These are phyloP conservation scores for Eucalyptus brandiana DNA, from an alignment of 345 rosid species.

Conservation along the genomic window DNA sequence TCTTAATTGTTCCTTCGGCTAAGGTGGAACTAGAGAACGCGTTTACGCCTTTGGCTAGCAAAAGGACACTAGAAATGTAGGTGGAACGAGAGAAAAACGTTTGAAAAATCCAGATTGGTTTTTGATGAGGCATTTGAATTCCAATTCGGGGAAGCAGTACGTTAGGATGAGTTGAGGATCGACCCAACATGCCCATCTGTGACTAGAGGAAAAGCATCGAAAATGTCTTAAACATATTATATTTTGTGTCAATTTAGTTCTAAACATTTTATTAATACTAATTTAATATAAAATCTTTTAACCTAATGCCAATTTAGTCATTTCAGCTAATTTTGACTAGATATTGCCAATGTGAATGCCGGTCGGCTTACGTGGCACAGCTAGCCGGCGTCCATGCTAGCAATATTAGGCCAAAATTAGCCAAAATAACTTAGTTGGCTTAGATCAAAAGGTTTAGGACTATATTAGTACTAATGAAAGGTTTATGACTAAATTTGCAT, in stretches of 20 bases:
- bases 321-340: rapidly evolving
- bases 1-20: too few species aligned
- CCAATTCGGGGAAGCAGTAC: background rate
- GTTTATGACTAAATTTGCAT: rapidly evolving
- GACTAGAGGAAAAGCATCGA: rapidly evolving
- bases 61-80: background rate
- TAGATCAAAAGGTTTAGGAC: rapidly evolving
- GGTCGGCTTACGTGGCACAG: too few species aligned
- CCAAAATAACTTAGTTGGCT: rapidly evolving
- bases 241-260: rapidly evolving
- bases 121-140: background rate
- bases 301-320: rapidly evolving
- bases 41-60: background rate
- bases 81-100: background rate
- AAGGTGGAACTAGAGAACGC: too few species aligned
- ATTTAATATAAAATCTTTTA: rapidly evolving
- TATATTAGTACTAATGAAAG: rapidly evolving
- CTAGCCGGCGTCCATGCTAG: too few species aligned
- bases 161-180: rapidly evolving
- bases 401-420: too few species aligned
- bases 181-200: rapidly evolving
- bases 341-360: too few species aligned
- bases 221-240: rapidly evolving
- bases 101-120: background rate
- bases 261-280: rapidly evolving